Percentiles rank a stretch among this genome's conserved stretches.
phyloP scores from a whole-genome alignment of 495 filamentous ascomycete genomes.

The Aspergillus bertholletiae region DNA sequence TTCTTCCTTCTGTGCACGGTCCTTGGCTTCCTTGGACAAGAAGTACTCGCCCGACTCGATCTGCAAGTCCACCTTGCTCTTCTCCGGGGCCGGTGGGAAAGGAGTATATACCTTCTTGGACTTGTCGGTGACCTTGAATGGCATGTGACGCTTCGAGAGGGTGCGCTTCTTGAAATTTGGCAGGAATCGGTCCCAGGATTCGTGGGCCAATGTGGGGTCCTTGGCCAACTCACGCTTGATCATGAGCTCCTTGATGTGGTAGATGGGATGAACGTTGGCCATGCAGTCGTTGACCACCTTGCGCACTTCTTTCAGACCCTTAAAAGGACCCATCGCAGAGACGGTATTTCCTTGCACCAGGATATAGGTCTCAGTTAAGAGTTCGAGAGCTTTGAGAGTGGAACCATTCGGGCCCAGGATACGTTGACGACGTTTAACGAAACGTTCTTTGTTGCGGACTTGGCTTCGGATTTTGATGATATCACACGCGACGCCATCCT shows the following conservation, averaged over 20 bases:
- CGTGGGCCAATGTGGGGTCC: constrained; percentile 79
- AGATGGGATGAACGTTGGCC: constrained; percentile 90
- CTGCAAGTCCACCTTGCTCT: constrained; percentile 97
- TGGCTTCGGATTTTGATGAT: constrained; percentile 91
- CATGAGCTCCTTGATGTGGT: constrained; percentile 98
- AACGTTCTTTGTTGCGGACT: constrained; percentile 92
- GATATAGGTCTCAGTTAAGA: constrained; percentile 92
- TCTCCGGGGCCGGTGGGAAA: constrained; percentile 70
- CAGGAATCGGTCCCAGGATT: constrained; percentile 94
- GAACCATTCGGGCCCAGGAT: constrained; percentile 82
- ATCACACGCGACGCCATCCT: constrained; percentile 85
- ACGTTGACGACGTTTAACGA: constrained; percentile 91
- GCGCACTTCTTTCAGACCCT: constrained; percentile 89
- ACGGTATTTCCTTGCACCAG: constrained; percentile 98
- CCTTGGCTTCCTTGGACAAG: constrained; percentile 85
- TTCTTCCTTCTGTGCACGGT: constrained; percentile 73
- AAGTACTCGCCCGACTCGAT: constrained; percentile 99
- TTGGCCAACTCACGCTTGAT: constrained; percentile 98
- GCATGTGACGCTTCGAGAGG: constrained; percentile 76
- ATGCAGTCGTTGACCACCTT: constrained; percentile 93
- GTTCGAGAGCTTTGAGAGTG: constrained; percentile 89
- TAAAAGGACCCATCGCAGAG: constrained; percentile 82
- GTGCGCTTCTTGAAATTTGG: constrained; percentile 98
- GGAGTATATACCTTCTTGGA: constrained; percentile 90
- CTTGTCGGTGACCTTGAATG: constrained; percentile 89